A percentile compares a stretch with the other conserved stretches of the same genome.
Evolutionary conservation across 495 filamentous ascomycete genomes (phyloP).

Genomic region (Hypoxylon trugodes): DNA sequence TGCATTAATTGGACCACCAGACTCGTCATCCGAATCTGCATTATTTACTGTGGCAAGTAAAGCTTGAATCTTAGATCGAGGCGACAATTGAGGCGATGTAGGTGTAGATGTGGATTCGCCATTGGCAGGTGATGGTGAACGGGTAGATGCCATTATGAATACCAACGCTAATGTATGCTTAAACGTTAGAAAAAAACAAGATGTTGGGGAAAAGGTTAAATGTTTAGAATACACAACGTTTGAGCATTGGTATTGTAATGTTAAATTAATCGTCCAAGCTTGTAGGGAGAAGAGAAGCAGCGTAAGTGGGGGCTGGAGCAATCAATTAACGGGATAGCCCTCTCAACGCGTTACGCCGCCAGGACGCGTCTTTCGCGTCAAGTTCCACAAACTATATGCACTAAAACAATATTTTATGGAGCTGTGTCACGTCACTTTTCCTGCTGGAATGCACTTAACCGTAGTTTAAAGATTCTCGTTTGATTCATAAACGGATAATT

Average conservation of each 20-base stretch:
- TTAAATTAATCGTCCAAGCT: slow-evolving; percentile 15
- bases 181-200: background rate
- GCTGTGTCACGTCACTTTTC: background rate
- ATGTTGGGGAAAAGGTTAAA: slow-evolving; percentile 10
- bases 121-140: slow-evolving; percentile 47
- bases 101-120: slow-evolving; percentile 36
- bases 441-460: slow-evolving; percentile 1
- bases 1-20: slow-evolving; percentile 14
- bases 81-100: slow-evolving; percentile 61
- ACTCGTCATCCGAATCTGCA: slow-evolving; percentile 62
- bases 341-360: slow-evolving; percentile 27
- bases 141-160: slow-evolving; percentile 54
- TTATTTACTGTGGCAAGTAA: slow-evolving; percentile 71
- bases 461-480: background rate
- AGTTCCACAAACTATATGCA: slow-evolving; percentile 17
- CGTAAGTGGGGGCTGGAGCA: slow-evolving; percentile 31
- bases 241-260: slow-evolving; percentile 18
- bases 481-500: slow-evolving; percentile 4
- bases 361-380: slow-evolving; percentile 37
- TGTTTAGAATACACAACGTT: slow-evolving; percentile 13
- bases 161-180: slow-evolving; percentile 37
- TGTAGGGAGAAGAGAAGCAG: slow-evolving; percentile 13
- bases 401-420: slow-evolving; percentile 20
- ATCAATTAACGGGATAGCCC: slow-evolving; percentile 11
- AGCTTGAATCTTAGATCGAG: slow-evolving; percentile 73